These are phyloP conservation scores for Thozetella sp. DNA, from an alignment of 495 filamentous ascomycete species.

Conservation along the genomic window DNA sequence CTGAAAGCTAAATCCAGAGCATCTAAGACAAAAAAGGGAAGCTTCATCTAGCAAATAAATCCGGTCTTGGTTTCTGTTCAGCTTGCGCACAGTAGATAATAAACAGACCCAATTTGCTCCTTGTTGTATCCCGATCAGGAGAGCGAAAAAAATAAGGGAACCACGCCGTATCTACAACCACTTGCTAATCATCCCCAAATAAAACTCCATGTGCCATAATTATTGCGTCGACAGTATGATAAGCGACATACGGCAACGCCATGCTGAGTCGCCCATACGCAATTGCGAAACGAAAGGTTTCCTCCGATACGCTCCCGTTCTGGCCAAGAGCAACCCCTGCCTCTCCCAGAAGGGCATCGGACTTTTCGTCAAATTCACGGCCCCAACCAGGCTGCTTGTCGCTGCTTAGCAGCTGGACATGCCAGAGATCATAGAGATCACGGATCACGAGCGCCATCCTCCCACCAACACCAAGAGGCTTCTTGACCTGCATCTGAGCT, in stretches of 20 bases:
- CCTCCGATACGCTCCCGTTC: background rate
- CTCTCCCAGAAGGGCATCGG: background rate
- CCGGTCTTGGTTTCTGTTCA: too few species aligned
- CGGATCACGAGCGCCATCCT: background rate
- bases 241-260: background rate
- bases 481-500: background rate
- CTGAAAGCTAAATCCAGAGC: too few species aligned
- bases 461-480: background rate
- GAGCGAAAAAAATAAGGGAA: too few species aligned
- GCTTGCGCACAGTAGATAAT: too few species aligned
- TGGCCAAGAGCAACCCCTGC: background rate
- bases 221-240: background rate
- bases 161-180: too few species aligned
- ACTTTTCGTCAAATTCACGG: background rate
- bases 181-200: too few species aligned
- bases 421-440: background rate
- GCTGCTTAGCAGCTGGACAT: background rate
- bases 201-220: background rate
- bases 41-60: too few species aligned
- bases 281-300: background rate
- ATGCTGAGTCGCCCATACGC: background rate
- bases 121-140: too few species aligned
- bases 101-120: too few species aligned
- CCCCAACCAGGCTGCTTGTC: background rate
- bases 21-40: too few species aligned